Evolutionary conservation across 768 basidiomycete species (phyloP).

Genomic region (Lentinula guzmanii): DNA sequence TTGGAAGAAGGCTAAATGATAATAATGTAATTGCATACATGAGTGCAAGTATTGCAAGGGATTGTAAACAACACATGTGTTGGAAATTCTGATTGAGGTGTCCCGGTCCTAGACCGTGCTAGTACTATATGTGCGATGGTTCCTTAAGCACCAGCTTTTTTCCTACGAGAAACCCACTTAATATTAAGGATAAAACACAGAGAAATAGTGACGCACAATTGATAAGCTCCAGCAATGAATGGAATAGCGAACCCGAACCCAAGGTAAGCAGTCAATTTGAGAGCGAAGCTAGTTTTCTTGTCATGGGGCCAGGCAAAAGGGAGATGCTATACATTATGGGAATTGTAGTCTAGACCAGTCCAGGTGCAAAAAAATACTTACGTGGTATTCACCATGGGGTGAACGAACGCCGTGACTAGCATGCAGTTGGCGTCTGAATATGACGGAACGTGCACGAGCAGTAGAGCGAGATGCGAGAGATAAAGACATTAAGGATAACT

Average conservation of each 20-base stretch:
- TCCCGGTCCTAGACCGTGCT: neutral
- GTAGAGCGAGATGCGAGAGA: conserved; percentile 4
- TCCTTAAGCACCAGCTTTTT: conserved; percentile 31
- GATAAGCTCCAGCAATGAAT: conserved; percentile 53
- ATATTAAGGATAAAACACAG: neutral
- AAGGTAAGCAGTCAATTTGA: conserved; percentile 45
- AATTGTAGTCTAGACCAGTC: conserved; percentile 3
- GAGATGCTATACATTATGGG: conserved; percentile 34
- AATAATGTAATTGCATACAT: neutral
- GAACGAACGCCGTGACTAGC: conserved; percentile 36
- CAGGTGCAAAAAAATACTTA: conserved; percentile 21
- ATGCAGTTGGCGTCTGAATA: conserved; percentile 23
- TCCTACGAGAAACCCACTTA: conserved; percentile 24
- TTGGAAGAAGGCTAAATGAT: conserved; percentile 22
- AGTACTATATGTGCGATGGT: neutral
- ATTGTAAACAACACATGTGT: neutral
- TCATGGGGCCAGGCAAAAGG: conserved; percentile 50
- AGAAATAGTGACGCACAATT: conserved; percentile 46
- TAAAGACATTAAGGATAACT: conserved; percentile 2
- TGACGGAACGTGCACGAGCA: neutral
- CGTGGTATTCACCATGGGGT: conserved; percentile 53
- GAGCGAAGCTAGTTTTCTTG: conserved; percentile 24
- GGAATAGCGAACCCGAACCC: conserved; percentile 59
- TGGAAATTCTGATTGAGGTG: neutral
- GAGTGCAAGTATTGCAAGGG: neutral